Base-by-base conservation (phyloP, 805 yeast species). In the Blastobotrys parvus region DNA sequence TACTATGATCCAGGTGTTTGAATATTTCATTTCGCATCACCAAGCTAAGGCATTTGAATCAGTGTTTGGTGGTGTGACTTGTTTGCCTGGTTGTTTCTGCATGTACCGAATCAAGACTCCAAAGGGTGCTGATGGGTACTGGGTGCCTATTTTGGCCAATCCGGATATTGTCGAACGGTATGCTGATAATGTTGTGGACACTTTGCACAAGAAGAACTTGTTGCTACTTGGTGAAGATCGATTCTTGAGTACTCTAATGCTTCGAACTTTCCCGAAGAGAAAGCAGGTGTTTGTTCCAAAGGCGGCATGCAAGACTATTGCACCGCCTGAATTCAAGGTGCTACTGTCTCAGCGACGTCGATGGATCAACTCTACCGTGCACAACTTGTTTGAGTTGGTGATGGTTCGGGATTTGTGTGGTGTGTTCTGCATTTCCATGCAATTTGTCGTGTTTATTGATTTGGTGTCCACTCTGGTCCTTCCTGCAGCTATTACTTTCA, bases 281-380 rank as follows among this genome's bases (percentile, higher is more conserved):
- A 85, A 82, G 50, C 94, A 83, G 62, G 63, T 87, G 13, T 88
- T 88, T 59, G 80, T 89, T 10, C 82, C 95, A 2, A 86, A 86
- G 60, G 96, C 96, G 4, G 90, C 84, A 3, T 88, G 96, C 67
- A 86, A 86, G 57, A 88, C 97, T 0, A 65, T 86, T 47, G 96
- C 82, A n/a, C 97, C 97, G 0, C 82, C 80, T 54, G 71, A 72
- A 39, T 88, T 88, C 60, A 72, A 65, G 49, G 92, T 88, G 38
- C 69, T 88, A 50, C 68, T 88, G 38, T 88, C 95, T 1, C 97
- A 88, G 61, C 81, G 97, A 61, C 85, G 97, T 67, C 83, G 97
- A 61, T 88, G 97, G 97, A 88, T 88, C 54, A 88, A 88, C 62
- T 88, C 96, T 3, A 89, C 97, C 0, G 89, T 88, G 30, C 97